phyloP scores from a whole-genome alignment of 202 grass and related monocot species.

The Carex sylvatica region DNA sequence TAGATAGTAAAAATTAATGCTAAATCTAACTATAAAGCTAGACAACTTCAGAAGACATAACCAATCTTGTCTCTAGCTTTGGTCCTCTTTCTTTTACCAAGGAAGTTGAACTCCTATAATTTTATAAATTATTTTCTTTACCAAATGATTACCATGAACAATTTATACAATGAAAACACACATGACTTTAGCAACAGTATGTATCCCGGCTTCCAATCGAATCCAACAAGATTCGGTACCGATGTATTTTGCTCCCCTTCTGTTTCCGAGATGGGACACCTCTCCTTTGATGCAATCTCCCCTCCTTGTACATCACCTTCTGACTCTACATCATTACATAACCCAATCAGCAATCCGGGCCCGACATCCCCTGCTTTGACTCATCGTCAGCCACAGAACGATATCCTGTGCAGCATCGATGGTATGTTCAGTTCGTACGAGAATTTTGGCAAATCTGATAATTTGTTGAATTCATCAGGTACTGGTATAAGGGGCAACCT shows the following conservation, averaged over 20 bases:
- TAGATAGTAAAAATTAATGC: conserved; percentile 7
- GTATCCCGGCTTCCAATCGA: not conserved
- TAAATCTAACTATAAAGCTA: not conserved
- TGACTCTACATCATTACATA: not conserved
- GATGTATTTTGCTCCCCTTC: not conserved
- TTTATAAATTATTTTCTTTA: not conserved
- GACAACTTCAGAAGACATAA: not conserved
- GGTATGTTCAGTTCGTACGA: not conserved
- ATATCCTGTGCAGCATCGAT: not conserved
- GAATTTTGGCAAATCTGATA: not conserved
- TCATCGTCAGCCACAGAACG: not conserved
- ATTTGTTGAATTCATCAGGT: not conserved
- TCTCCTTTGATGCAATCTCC: conserved; percentile 16
- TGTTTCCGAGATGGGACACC: not conserved
- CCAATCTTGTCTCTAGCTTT: not conserved
- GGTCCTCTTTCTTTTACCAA: not conserved
- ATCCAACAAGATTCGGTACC: not conserved
- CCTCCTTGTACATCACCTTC: not conserved
- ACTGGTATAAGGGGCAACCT: not conserved
- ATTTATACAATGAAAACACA: not conserved
- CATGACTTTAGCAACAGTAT: not conserved
- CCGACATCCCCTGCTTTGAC: not conserved
- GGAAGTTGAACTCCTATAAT: not conserved
- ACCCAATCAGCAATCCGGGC: not conserved
- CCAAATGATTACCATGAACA: not conserved